Conservation (phyloP, 1,139 yeast species). For the Geotrichum restrictum region DNA sequence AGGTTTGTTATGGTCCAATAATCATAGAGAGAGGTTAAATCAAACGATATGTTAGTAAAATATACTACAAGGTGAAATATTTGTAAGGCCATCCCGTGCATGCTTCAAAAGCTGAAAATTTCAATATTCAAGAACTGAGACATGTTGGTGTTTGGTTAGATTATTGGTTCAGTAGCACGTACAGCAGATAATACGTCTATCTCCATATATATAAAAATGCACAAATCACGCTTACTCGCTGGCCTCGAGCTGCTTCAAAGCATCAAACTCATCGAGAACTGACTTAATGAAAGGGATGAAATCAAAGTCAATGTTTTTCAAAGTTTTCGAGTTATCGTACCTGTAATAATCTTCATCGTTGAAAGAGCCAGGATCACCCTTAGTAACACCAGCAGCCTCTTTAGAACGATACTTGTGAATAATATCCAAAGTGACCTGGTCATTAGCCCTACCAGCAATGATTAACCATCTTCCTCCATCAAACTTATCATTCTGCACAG, state of each 20-base stretch:
- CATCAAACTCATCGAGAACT: slow-evolving; percentile 6
- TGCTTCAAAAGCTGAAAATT: too few relatives aligned
- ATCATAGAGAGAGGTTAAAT: too few relatives aligned
- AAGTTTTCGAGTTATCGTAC: not conserved
- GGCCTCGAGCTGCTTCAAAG: not conserved
- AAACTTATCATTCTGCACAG: slow-evolving; percentile 26
- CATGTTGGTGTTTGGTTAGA: too few relatives aligned
- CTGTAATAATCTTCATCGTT: not conserved
- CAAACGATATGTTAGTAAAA: too few relatives aligned
- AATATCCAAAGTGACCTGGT: slow-evolving; percentile 35
- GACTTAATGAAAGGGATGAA: not conserved
- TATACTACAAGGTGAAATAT: too few relatives aligned
- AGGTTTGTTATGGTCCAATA: too few relatives aligned
- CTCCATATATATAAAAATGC: too few relatives aligned
- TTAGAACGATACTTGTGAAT: slow-evolving; percentile 2
- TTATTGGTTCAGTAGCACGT: too few relatives aligned
- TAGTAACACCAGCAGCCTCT: not conserved
- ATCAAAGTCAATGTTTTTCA: slow-evolving; percentile 1
- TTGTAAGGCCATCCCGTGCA: too few relatives aligned
- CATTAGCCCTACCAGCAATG: slow-evolving; percentile 34
- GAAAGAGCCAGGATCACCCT: slow-evolving; percentile 7
- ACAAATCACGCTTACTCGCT: too few relatives aligned
- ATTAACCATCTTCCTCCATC: slow-evolving; percentile 42
- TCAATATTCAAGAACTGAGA: too few relatives aligned
- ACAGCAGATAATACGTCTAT: too few relatives aligned